These are phyloP conservation scores for Phytophthora sp. DNA, from an alignment of 352 stramenopile species.

Conservation along the genomic window DNA sequence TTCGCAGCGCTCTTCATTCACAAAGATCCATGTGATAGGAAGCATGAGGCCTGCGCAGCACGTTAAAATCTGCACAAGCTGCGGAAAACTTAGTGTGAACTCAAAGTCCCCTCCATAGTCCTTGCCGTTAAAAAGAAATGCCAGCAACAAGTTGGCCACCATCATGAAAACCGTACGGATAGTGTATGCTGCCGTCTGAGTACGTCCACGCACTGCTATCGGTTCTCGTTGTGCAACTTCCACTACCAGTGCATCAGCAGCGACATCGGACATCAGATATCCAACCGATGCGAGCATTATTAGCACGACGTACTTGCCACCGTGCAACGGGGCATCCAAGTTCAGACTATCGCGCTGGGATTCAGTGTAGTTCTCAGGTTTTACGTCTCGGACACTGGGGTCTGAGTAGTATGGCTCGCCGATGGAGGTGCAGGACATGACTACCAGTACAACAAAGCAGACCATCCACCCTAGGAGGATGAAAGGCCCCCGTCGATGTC, in stretches of 20 bases:
- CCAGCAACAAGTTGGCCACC: conserved; percentile 30
- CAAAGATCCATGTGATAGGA: conserved; percentile 29
- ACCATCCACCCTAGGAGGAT: conserved; percentile 60
- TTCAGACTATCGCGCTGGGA: conserved; percentile 35
- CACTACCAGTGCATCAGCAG: conserved; percentile 51
- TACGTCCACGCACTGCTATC: conserved; percentile 21
- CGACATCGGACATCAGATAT: conserved; percentile 74
- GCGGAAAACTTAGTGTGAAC: conserved; percentile 47
- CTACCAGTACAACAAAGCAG: conserved; percentile 36
- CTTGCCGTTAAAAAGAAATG: conserved; percentile 48
- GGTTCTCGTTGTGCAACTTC: conserved; percentile 48
- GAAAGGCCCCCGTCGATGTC: conserved; percentile 52
- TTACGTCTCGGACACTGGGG: conserved; percentile 5
- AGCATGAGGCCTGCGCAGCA: conserved; percentile 5
- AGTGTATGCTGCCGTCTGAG: conserved; percentile 45
- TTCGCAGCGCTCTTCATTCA: conserved; percentile 18
- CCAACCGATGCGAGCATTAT: conserved; percentile 74
- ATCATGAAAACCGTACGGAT: conserved; percentile 19
- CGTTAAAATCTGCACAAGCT: conserved; percentile 39
- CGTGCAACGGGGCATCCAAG: conserved; percentile 15
- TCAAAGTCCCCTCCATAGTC: conserved; percentile 58
- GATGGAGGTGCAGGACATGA: conserved; percentile 34
- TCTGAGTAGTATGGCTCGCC: conserved; percentile 45
- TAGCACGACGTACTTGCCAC: conserved; percentile 48
- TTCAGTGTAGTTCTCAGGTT: conserved; percentile 21